A percentile compares a stretch with the other conserved stretches of the same genome.
Evolutionary conservation across 2,329 filamentous ascomycete species (phyloP).

Genomic region (Chaetomiaceae sp.): DNA sequence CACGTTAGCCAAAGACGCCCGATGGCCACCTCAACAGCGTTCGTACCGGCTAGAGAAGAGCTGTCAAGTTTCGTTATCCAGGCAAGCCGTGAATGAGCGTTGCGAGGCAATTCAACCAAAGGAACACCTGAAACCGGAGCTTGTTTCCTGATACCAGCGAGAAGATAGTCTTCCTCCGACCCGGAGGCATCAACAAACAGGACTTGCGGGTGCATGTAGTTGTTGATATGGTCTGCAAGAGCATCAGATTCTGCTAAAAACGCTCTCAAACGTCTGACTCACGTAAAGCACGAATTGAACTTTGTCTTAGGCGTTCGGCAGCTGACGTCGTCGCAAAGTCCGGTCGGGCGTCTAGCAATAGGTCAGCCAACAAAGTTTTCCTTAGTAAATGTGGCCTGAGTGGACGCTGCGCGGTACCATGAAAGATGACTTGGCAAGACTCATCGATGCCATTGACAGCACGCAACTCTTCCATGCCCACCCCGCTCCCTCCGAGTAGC

Average conservation of each 20-base stretch:
- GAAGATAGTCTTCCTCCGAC: slow-evolving; percentile 66
- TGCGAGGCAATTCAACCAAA: slow-evolving; percentile 69
- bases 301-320: slow-evolving; percentile 62
- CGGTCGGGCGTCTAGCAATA: slow-evolving; percentile 64
- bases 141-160: slow-evolving; percentile 54
- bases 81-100: slow-evolving; percentile 57
- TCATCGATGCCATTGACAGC: slow-evolving; percentile 74
- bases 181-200: slow-evolving; percentile 65
- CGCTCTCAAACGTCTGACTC: slow-evolving; percentile 28
- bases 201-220: slow-evolving; percentile 72
- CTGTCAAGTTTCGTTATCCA: slow-evolving; percentile 80
- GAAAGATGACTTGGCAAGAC: slow-evolving; percentile 60
- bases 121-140: slow-evolving; percentile 50
- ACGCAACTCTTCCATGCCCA: slow-evolving; percentile 65
- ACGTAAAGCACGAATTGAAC: slow-evolving; percentile 61
- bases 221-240: slow-evolving; percentile 59
- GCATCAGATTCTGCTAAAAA: slow-evolving; percentile 1
- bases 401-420: slow-evolving; percentile 40
- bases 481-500: slow-evolving; percentile 67
- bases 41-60: slow-evolving; percentile 59
- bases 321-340: slow-evolving; percentile 68
- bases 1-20: slow-evolving; percentile 22
- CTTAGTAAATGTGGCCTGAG: not conserved
- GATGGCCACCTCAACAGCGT: slow-evolving; percentile 3
- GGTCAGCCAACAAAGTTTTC: slow-evolving; percentile 17